Evolutionary conservation across 2,329 filamentous ascomycete species (phyloP).

Genomic region (Hypoxylon sp.): DNA sequence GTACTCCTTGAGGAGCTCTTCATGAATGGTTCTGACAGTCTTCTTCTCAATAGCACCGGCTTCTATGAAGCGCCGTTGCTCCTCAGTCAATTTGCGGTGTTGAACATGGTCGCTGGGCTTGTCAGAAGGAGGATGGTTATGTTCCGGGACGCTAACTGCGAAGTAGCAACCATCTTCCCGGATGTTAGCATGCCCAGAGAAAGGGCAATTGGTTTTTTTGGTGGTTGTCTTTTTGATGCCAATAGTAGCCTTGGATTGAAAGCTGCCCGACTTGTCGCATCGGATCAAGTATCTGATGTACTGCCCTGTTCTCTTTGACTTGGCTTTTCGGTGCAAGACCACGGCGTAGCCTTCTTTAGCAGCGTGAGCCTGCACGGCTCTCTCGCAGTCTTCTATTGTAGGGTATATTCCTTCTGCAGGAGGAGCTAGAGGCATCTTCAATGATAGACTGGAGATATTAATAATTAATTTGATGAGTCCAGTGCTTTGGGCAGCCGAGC

Average conservation of each 20-base stretch:
- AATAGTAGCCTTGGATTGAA: conserved; percentile 48
- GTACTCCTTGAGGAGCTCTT: conserved; percentile 45
- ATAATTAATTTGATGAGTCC: conserved; percentile 1
- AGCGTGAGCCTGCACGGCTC: conserved; percentile 47
- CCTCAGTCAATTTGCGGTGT: conserved; percentile 50
- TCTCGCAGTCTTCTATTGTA: conserved; percentile 48
- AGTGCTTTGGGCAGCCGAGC: neutral
- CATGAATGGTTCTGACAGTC: conserved; percentile 46
- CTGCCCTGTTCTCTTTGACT: conserved; percentile 48
- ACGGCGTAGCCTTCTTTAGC: conserved; percentile 50
- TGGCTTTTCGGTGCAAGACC: conserved; percentile 48
- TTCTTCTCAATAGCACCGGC: conserved; percentile 47
- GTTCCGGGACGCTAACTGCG: conserved; percentile 45
- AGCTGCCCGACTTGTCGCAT: conserved; percentile 50
- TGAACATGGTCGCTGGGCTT: conserved; percentile 47
- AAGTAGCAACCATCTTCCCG: conserved; percentile 49
- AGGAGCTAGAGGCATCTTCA: conserved; percentile 48
- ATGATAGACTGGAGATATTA: conserved; percentile 5
- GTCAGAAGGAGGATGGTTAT: conserved; percentile 50
- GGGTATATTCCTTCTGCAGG: conserved; percentile 47
- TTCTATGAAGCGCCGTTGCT: conserved; percentile 49
- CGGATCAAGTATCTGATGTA: conserved; percentile 50
- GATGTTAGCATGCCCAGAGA: conserved; percentile 47
- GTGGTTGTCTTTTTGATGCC: conserved; percentile 45
- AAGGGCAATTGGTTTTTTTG: conserved; percentile 52